Evolutionary conservation across 2,329 filamentous ascomycete species (phyloP), one percentile per base, ranked within the genome.

Genomic region (Pseudonectria buxi): DNA sequence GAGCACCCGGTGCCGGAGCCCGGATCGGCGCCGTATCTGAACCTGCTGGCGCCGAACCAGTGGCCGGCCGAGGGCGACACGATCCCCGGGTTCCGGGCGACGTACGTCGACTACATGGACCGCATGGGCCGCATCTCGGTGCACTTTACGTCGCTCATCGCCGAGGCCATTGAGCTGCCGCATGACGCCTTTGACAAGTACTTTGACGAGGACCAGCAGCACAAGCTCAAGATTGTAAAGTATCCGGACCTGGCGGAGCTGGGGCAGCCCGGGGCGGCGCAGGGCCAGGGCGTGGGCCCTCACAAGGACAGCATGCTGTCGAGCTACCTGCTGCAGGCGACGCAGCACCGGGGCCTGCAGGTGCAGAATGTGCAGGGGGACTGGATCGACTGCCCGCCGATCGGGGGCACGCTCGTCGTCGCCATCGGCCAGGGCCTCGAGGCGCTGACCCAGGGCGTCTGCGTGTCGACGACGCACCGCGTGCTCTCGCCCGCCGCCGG

Each of bases 181-280:
- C 43, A 69, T 0, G 62, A 72, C 33, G 85, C 87, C 0, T 94
- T 94, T 59, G 67, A 77, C 54, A 78, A 75, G 50, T 94, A 89
- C 68, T 90, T 90, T 61, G 85, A 89, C 56, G 49, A 71, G 67
- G 59, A 73, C 48, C 68, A 76, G 65, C 86, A 92, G 64, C 86
- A 94, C 66, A 94, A 94, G 67, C 72, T 94, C 51, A 94, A 94
- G 67, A 81, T 94, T 40, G 81, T 94, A 41, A 86, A 85, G 64
- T 94, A 92, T 55, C 87, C 87, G 0, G 86, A 92, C 55, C 59
- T 75, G 10, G 61, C 65, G n/a, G 71, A 78, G 56, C 63, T 84
- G 2, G 74, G 71, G 0, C 57, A 70, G 3, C 57, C 46, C 14
- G 58, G 54, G 3, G 63, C 57, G 26, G 55, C 51, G 14, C 58